Percentiles rank a stretch among this genome's conserved stretches.
Conservation (phyloP, 1,284 basidiomycete genomes). For the Cystobasidiaceae sp. region DNA sequence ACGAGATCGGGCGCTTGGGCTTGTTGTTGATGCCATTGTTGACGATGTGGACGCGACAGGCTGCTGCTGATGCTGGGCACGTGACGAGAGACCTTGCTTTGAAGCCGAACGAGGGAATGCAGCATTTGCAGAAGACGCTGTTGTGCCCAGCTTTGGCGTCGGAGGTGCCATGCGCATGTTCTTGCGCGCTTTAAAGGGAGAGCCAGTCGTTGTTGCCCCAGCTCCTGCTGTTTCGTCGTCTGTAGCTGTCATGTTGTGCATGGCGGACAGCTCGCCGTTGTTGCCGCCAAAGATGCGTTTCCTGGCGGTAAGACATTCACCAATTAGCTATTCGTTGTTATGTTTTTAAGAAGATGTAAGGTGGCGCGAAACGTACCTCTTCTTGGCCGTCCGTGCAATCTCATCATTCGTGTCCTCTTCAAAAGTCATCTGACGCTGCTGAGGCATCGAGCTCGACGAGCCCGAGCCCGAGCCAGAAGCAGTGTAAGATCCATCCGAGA, state of each 20-base stretch:
- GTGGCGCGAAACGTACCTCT: not conserved
- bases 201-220: not conserved
- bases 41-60: too few relatives aligned
- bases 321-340: too few relatives aligned
- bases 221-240: not conserved
- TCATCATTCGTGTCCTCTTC: constrained; percentile 9
- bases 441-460: not conserved
- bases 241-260: too few relatives aligned
- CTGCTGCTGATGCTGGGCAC: not conserved
- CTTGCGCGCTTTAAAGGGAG: constrained; percentile 13
- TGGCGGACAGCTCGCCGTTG: too few relatives aligned
- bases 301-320: not conserved
- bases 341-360: not conserved
- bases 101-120: constrained; percentile 11
- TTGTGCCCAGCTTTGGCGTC: constrained; percentile 5
- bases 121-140: not conserved
- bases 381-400: constrained; percentile 18
- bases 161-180: constrained; percentile 29
- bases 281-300: constrained; percentile 15
- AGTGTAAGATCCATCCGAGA: not conserved
- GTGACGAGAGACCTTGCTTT: not conserved
- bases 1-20: not conserved
- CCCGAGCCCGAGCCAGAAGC: too few relatives aligned
- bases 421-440: not conserved
- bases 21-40: not conserved